Evolutionary conservation across 2,329 filamentous ascomycete genomes (phyloP), one percentile per base, ranked within the genome.

Genomic region (Sporothrix sp.): DNA sequence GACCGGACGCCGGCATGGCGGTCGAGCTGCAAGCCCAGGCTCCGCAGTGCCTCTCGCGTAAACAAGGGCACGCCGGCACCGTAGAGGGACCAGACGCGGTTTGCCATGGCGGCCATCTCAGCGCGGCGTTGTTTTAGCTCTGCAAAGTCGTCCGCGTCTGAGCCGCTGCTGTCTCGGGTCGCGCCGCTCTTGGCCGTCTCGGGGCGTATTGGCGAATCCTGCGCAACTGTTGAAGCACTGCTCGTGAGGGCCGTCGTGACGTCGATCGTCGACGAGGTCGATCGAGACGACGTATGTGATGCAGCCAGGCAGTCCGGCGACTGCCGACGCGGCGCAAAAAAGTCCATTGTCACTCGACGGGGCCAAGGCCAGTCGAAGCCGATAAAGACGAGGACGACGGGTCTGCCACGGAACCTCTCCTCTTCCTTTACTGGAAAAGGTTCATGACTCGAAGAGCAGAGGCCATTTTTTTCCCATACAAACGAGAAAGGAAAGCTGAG

Each of bases 41-140:
- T 37, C 3, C 16, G 42, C 23, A 58, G 43, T 2, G 46, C 46
- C 8, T 50, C 52, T 25, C 54, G 53, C n/a, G 53, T 50, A n/a
- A 56, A 58, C 6, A 58, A 38, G 9, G 57, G 53, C 20, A 37
- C 47, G 13, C 52, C 57, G 40, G 52, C 51, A 3, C 54, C 39
- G 51, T 58, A 58, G 28, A 56, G 50, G 0, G 48, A 27, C 46
- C 43, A 32, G 21, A 58, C 46, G 16, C 46, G 53, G 7, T 11
- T 18, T 9, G 53, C 40, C 6, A 33, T 38, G 1, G 32, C 51
- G 3, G 43, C 51, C 54, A 57, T 56, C n/a, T 48, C 37, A 27
- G 49, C 54, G 7, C 48, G 44, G 2, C 45, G 48, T 13, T 51
- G 32, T 14, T 36, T 45, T 7, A 38, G 48, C 18, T 35, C 33